phyloP scores from a whole-genome alignment of 2,329 filamentous ascomycete species.

The Dactylella cylindrospora region DNA sequence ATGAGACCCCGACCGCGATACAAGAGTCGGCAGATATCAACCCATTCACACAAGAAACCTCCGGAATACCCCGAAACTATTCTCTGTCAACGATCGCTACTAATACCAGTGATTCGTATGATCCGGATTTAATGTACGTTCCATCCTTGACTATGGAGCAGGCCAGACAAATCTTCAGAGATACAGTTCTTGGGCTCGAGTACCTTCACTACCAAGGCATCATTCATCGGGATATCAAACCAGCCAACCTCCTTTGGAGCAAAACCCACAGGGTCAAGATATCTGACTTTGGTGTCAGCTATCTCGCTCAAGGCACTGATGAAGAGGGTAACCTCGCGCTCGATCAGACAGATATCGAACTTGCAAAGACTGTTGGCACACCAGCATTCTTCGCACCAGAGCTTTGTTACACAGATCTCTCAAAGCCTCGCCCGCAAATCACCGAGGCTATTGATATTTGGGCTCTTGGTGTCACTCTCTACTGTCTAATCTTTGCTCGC shows the following conservation, averaged over 20 bases:
- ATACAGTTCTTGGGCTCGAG: conserved; percentile 88
- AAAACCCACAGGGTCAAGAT: conserved; percentile 88
- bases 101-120: conserved; percentile 52
- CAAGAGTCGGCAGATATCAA: conserved; percentile 37
- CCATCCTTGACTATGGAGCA: conserved; percentile 86
- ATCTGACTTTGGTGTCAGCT: conserved; percentile 97
- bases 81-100: conserved; percentile 42
- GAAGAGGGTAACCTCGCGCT: conserved; percentile 76
- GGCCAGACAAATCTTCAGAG: conserved; percentile 80
- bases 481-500: conserved; percentile 90
- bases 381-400: conserved; percentile 97
- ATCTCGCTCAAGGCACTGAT: conserved; percentile 83
- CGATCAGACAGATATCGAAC: conserved; percentile 80
- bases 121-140: conserved; percentile 78
- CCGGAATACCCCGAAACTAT: conserved; percentile 28
- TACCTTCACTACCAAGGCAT: conserved; percentile 88
- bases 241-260: conserved; percentile 87
- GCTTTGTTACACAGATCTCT: conserved; percentile 74
- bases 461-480: conserved; percentile 93
- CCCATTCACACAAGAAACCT: conserved; percentile 31
- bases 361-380: conserved; percentile 97
- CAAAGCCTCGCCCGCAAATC: conserved; percentile 67
- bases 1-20: conserved; percentile 40
- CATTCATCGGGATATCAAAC: conserved; percentile 81
- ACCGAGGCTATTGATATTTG: conserved; percentile 95